Evolutionary conservation across 352 stramenopile genomes (phyloP), one percentile per base, ranked within the genome.

Genomic region (Blastocystis sp.): DNA sequence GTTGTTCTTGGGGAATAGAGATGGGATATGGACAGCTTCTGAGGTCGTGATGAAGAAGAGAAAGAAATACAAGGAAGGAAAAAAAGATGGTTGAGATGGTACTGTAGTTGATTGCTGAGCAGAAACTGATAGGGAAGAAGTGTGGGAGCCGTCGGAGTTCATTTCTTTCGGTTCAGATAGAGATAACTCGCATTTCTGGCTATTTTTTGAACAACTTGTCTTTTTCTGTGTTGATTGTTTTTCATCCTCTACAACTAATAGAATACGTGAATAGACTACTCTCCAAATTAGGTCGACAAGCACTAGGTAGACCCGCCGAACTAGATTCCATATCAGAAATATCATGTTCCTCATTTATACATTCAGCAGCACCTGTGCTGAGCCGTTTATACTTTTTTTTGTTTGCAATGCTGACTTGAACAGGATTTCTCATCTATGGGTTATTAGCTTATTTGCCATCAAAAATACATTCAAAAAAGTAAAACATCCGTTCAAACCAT

Each of bases 331-430:
- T 3, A 50, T 43, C 63, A 26, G 20, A 47, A n/a, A 9, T 9
- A 9, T 7, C 16, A 13, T 20, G 63, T 20, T 55, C 20, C 34
- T 50, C 16, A 26, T 26, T 24, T 20, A 34, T 54, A 53, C 50
- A n/a, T n/a, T 59, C 50, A 13, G 50, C 50, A n/a, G 20, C 50
- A n/a, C 50, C 50, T 59, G 13, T 59, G 13, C 2, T 39, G 56
- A 4, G 30, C 34, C 9, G 30, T n/a, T 76, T 59, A 6, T 43
- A 8, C 16, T 55, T 7, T 9, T 76, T 20, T 26, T 56, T 76
- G 37, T 54, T 39, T 34, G 73, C 73, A 69, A 66, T 66, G 3
- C 26, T 53, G 26, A 85, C 68, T 47, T 85, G 73, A 85, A 85
- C 73, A 68, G 73, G 73, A 30, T 18, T 69, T 18, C 1, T 47